Percentiles rank a stretch among this genome's conserved stretches.
phyloP scores from a whole-genome alignment of 2,329 filamentous ascomycete genomes.

The Monilinia aucupariae region DNA sequence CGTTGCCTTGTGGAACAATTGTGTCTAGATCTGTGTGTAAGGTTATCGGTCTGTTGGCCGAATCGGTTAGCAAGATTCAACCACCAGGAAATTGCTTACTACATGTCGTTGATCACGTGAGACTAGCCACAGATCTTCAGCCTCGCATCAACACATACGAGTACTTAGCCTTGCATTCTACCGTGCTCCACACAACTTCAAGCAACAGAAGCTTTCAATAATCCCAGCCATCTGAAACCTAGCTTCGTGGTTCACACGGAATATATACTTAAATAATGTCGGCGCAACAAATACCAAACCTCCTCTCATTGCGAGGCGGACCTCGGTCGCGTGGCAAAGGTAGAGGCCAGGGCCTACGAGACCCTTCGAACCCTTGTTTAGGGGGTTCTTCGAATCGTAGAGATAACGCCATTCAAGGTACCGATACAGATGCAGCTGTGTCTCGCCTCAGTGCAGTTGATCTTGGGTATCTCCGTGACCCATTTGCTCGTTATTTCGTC shows the following conservation, averaged over 20 bases:
- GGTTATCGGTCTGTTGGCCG: no score
- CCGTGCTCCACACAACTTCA: background rate
- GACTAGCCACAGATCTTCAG: background rate
- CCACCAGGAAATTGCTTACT: background rate
- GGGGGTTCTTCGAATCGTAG: slow-evolving; percentile 31
- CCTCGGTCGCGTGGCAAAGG: slow-evolving; percentile 37
- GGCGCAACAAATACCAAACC: slow-evolving; percentile 71
- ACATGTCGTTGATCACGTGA: background rate
- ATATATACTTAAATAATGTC: slow-evolving; percentile 48
- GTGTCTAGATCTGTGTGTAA: no score
- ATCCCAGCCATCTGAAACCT: background rate
- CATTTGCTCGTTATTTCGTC: slow-evolving; percentile 68
- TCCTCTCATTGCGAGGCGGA: slow-evolving; percentile 52
- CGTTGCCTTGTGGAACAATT: no score
- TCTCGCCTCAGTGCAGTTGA: slow-evolving; percentile 85
- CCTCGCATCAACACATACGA: background rate
- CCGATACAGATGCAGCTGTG: slow-evolving; percentile 84
- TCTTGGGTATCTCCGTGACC: slow-evolving; percentile 77
- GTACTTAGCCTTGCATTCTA: background rate
- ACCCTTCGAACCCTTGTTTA: slow-evolving; percentile 13
- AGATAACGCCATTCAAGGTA: slow-evolving; percentile 77
- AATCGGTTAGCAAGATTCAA: background rate
- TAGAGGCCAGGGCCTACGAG: slow-evolving; percentile 42
- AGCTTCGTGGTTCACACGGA: background rate
- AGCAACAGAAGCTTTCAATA: background rate